phyloP scores from a whole-genome alignment of 1,139 yeast genomes.

The Groenewaldozyma sp. region DNA sequence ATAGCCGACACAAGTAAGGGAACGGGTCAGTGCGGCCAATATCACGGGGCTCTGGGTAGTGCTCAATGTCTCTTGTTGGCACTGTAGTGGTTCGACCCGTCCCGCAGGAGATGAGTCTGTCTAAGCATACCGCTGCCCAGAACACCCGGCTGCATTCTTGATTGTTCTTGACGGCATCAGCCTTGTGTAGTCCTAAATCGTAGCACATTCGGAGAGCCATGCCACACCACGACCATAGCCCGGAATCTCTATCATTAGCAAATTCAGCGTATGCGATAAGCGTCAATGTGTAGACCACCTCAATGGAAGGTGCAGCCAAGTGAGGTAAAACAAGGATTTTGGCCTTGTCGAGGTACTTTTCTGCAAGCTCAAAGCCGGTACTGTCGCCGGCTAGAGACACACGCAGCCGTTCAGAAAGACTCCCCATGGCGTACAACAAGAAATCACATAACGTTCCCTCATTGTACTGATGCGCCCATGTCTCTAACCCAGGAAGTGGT shows the following conservation, averaged over 20 bases:
- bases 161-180: conserved; percentile 7
- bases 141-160: conserved; percentile 16
- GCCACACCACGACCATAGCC: conserved; percentile 26
- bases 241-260: conserved; percentile 24
- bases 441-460: not conserved
- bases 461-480: not conserved
- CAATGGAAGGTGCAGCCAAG: conserved; percentile 21
- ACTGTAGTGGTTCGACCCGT: conserved; percentile 21
- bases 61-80: conserved; percentile 18
- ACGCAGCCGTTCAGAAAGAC: not conserved
- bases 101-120: conserved; percentile 24
- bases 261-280: conserved; percentile 24
- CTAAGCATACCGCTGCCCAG: conserved; percentile 24
- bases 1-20: conserved; percentile 21
- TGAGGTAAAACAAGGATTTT: conserved; percentile 21
- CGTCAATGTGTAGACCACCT: conserved; percentile 21
- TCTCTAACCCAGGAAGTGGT: not conserved
- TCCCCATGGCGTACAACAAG: not conserved
- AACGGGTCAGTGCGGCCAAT: conserved; percentile 20
- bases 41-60: conserved; percentile 13
- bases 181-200: conserved; percentile 24
- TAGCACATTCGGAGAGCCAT: conserved; percentile 26
- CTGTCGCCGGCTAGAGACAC: not conserved
- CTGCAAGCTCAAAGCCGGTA: conserved; percentile 10
- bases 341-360: conserved; percentile 21